Evolutionary conservation across 2,329 filamentous ascomycete genomes (phyloP).

Genomic region (Penicillium decumbens): DNA sequence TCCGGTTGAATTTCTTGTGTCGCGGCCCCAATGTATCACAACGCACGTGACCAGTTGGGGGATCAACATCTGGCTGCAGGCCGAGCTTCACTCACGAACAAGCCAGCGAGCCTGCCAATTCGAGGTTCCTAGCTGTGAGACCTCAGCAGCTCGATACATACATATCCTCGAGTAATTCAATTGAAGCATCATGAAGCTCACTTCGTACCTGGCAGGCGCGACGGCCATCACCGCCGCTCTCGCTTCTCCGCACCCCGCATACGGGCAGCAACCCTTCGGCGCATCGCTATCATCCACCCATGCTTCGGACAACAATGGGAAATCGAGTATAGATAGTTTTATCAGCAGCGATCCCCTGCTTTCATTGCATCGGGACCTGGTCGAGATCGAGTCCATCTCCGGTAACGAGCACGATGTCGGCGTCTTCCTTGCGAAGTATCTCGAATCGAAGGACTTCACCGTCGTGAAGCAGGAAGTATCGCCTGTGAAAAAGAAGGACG

Average conservation of each 20-base stretch:
- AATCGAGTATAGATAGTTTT: conserved; percentile 29
- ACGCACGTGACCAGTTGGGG: conserved; percentile 1
- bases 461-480: conserved; percentile 54
- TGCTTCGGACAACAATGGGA: background rate
- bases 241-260: conserved; percentile 30
- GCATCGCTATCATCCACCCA: background rate
- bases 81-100: background rate
- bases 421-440: conserved; percentile 62
- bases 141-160: background rate
- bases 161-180: background rate
- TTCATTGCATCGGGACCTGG: conserved; percentile 68
- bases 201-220: conserved; percentile 18
- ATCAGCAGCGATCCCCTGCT: conserved; percentile 54
- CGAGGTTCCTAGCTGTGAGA: background rate
- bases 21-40: background rate
- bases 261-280: conserved; percentile 17
- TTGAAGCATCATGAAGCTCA: conserved; percentile 17
- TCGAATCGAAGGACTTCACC: conserved; percentile 57
- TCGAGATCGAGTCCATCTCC: conserved; percentile 67
- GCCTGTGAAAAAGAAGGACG: conserved; percentile 13
- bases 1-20: background rate
- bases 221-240: conserved; percentile 17
- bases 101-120: background rate
- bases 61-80: background rate
- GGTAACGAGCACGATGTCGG: conserved; percentile 66